Base-by-base conservation (phyloP, 1,139 yeast species). In the Lodderomyces pseudojiufengensis region DNA sequence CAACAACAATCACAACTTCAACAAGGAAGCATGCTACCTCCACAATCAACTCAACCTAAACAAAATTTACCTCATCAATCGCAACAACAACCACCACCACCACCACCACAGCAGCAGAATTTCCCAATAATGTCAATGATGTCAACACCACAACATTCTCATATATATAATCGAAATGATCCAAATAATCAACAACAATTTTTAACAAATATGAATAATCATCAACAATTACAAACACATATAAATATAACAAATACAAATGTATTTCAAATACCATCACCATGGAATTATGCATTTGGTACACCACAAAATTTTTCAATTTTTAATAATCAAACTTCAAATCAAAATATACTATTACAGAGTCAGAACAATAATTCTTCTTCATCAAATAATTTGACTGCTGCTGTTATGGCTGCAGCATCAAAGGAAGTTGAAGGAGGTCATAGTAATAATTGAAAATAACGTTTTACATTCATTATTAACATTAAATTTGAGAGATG, bases 91-190 rank as follows among this genome's bases (percentile, higher is more conserved):
- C 22, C 38, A 25, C 38, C 36, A 30, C 45, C 35, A 42, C 35
- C 37, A 24, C 35, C 30, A 21, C 26, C 3, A 7, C 27, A 27
- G 13, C 31, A 21, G 13, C 31, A 29, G 24, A 49, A 42, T 30
- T 50, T 39, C 12, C 54, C 45, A 15, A 46, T 41, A 31, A 42
- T 39, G 54, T 56, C 61, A 59, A 61, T 64, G 65, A 67, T 68
- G 71, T 67, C 73, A 36, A 67, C 75, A 2, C 73, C 74, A 5
- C 73, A 63, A 39, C 73, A 64, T 45, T 31, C 38, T 3, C 37
- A 32, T 20, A 22, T 24, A 9, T 29, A 29, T 27, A 33, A 33
- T 21, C 32, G 12, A 29, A 29, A 22, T 11, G 31, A 28, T 9
- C 3, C 20, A 15, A 31, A 27, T 26, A 34, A 32, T 10, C 33